Evolutionary conservation across 225 moss, liverwort and hornwort genomes (phyloP).

Genomic region (Marchantia paleacea): DNA sequence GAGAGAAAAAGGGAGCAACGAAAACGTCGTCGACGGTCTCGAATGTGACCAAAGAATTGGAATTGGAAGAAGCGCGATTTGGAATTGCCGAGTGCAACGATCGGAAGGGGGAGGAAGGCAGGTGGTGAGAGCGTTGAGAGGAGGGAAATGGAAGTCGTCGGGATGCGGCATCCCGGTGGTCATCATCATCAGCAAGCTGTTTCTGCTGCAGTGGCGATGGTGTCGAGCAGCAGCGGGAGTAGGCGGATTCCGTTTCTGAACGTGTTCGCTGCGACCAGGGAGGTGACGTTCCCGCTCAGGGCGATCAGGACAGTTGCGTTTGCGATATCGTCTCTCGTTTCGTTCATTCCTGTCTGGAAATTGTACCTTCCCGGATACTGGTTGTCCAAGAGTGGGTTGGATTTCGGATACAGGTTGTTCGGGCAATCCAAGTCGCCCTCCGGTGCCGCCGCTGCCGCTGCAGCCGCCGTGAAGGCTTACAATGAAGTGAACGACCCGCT

Average conservation of each 20-base stretch:
- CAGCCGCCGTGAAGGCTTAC: slow-evolving; percentile 19
- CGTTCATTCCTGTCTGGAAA: slow-evolving; percentile 31
- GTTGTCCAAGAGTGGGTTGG: slow-evolving; percentile 30
- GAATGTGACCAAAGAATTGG: too few relatives aligned
- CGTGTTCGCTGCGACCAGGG: slow-evolving; percentile 6
- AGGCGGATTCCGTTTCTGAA: slow-evolving; percentile 14
- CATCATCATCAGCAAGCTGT: slow-evolving; percentile 5
- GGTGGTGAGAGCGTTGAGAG: too few relatives aligned
- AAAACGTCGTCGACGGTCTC: too few relatives aligned
- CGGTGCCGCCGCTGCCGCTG: not conserved
- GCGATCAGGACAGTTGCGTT: slow-evolving; percentile 38
- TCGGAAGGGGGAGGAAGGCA: not conserved
- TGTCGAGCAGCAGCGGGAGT: not conserved
- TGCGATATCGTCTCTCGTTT: slow-evolving; percentile 35
- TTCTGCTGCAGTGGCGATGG: not conserved
- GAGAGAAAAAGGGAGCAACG: too few relatives aligned
- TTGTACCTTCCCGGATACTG: slow-evolving; percentile 29
- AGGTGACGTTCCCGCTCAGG: slow-evolving; percentile 30
- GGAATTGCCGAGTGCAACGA: too few relatives aligned
- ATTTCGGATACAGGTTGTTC: slow-evolving; percentile 29
- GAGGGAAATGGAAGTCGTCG: slow-evolving; percentile 11
- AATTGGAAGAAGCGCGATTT: too few relatives aligned
- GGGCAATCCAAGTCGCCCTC: slow-evolving; percentile 9
- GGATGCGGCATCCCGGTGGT: not conserved
- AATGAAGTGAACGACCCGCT: slow-evolving; percentile 40